phyloP scores from a whole-genome alignment of 1,284 basidiomycete genomes.

The Erythrobasidium hasegawianum region DNA sequence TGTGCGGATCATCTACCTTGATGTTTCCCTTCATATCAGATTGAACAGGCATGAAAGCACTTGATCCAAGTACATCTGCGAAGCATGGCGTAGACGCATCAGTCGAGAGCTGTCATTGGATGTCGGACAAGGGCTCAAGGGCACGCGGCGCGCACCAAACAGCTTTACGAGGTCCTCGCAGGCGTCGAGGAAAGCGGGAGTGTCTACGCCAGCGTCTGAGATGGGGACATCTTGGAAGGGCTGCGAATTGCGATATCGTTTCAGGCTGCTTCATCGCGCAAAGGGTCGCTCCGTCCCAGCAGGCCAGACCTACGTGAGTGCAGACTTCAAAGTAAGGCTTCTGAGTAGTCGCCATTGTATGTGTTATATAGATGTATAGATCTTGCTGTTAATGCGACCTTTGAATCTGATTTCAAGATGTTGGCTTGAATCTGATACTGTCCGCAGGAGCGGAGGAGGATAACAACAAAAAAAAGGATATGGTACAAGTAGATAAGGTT shows the following conservation, averaged over 20 bases:
- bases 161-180: slow-evolving; percentile 82
- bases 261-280: neutral
- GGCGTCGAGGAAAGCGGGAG: slow-evolving; percentile 81
- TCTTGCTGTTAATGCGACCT: neutral
- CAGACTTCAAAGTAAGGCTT: slow-evolving; percentile 32
- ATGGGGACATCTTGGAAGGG: slow-evolving; percentile 86
- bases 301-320: slow-evolving; percentile 24
- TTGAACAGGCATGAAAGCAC: slow-evolving; percentile 81
- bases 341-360: slow-evolving; percentile 14
- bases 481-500: no score
- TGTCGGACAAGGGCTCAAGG: neutral
- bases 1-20: slow-evolving; percentile 61
- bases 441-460: no score
- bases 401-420: no score
- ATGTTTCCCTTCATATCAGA: slow-evolving; percentile 91
- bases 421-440: no score
- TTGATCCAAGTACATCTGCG: slow-evolving; percentile 78
- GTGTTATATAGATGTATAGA: no score
- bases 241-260: slow-evolving; percentile 54
- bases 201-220: slow-evolving; percentile 83
- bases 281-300: no score
- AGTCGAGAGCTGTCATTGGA: neutral
- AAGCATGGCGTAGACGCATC: neutral
- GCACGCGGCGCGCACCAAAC: slow-evolving; percentile 61
- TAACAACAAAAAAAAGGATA: no score